Base-by-base conservation (phyloP, 257 asterid species). In the Fraxinus anomala region DNA sequence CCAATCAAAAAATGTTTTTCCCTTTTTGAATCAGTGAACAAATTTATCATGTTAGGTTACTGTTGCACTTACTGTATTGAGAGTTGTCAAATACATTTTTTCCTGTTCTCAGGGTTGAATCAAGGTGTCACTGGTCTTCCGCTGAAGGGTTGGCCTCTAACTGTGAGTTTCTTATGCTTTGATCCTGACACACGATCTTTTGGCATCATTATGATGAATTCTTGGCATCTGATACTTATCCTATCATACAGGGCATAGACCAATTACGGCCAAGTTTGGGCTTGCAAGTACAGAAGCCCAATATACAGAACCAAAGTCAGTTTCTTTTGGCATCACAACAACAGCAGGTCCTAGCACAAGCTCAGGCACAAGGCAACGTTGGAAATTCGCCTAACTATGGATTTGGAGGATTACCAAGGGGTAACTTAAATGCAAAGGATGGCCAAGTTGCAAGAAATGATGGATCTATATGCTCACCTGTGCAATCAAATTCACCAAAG, bases 61-160 rank as follows among this genome's bases (percentile, higher is more conserved):
- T 30, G 40, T 24, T 61, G 37, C 71, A 70, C 61, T 19, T 73
- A 39, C 61, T 76, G 36, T 24, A 23, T 59, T 65, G 72, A 59
- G 67, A 76, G 54, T 56, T 33, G 37, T 76, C 72, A 16, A 65
- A 68, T 69, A 68, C 12, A 44, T 76, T 72, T 69, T 73, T 39
- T 44, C 69, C 69, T 76, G 73, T 70, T 74, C 77, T 77, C 93
- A 94, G 97, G 96, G 40, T 83, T 96, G 79, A 92, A 86, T 85
- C 99, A 90, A 87, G 99, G 99, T 42, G 96, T 92, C 72, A 87
- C 93, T 36, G 88, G 95, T 80, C 92, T 96, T 84, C 98, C 98
- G 70, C 85, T 96, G 84, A 94, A 96, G 93, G 99, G 99, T 69
- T 96, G 98, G 99, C 97, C 99, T 42, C 80, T 93, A 80, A 96